Percentiles rank a stretch among this genome's conserved stretches.
Evolutionary conservation across 2,329 filamentous ascomycete genomes (phyloP).

Genomic region (Colletotrichum eleusines): DNA sequence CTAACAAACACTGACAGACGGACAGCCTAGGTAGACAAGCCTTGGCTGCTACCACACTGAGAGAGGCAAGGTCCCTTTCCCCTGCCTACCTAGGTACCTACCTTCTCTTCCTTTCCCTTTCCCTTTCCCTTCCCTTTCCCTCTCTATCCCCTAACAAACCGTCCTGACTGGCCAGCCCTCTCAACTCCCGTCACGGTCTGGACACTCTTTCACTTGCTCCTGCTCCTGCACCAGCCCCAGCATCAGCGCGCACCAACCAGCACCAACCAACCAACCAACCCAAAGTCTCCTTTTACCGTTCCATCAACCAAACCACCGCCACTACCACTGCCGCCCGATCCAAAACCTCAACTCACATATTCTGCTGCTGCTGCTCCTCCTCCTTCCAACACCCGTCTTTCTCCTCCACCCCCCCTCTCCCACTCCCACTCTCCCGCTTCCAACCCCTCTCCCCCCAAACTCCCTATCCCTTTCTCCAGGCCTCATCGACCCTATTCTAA

Average conservation of each 20-base stretch:
- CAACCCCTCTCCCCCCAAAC: conserved; percentile 12
- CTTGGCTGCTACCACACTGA: neutral
- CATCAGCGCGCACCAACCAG: neutral
- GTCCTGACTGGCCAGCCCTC: conserved; percentile 19
- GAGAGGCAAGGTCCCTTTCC: conserved; percentile 13
- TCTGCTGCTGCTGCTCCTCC: conserved; percentile 14
- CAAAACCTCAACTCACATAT: conserved; percentile 29
- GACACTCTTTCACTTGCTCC: conserved; percentile 1
- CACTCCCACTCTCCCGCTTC: conserved; percentile 19
- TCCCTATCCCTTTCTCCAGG: conserved; percentile 43
- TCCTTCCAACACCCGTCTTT: conserved; percentile 15
- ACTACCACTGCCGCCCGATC: conserved; percentile 4
- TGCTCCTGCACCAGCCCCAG: conserved; percentile 5
- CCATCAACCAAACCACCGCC: too few species aligned
- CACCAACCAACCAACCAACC: conserved; percentile 11
- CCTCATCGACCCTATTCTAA: conserved; percentile 43
- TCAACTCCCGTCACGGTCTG: conserved; percentile 9
- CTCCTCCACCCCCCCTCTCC: conserved; percentile 6
- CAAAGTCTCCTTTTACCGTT: conserved; percentile 24
- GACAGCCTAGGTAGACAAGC: conserved; percentile 4
- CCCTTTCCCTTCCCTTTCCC: neutral
- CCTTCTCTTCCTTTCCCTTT: too few species aligned
- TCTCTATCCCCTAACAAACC: conserved; percentile 10
- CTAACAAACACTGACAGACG: neutral
- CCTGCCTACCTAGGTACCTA: too few species aligned